Evolutionary conservation across 2,329 filamentous ascomycete species (phyloP).

Genomic region (Cladorrhinum sp.): DNA sequence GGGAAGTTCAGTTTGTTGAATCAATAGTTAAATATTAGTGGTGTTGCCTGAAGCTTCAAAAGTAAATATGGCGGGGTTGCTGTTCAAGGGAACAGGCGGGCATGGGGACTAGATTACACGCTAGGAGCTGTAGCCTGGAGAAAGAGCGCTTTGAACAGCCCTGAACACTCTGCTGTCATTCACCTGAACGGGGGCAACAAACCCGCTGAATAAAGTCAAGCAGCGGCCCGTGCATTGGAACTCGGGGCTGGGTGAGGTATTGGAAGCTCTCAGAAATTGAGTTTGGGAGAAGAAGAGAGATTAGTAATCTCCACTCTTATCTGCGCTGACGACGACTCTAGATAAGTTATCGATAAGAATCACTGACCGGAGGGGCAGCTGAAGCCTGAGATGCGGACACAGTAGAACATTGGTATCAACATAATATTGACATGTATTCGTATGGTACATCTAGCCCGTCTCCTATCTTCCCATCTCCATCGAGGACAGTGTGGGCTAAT

Average conservation of each 20-base stretch:
- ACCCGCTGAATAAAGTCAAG: neutral
- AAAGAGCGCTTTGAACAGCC: neutral
- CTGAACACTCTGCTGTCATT: neutral
- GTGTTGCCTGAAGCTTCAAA: conserved; percentile 5
- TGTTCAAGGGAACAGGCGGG: neutral
- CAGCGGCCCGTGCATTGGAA: neutral
- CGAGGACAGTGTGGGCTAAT: too few species aligned
- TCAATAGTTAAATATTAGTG: neutral
- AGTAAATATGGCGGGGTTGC: conserved; percentile 12
- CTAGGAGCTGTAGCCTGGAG: conserved; percentile 6
- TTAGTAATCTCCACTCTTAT: conserved; percentile 6
- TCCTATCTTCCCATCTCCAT: neutral
- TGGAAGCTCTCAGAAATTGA: conserved; percentile 4
- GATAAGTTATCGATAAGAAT: neutral
- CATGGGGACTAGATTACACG: neutral
- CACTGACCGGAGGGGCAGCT: neutral
- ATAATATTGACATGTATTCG: neutral
- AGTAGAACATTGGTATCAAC: too few species aligned
- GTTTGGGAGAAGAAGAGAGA: neutral
- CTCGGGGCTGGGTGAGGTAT: too few species aligned
- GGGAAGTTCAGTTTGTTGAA: neutral
- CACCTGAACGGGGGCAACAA: neutral
- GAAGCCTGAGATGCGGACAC: too few species aligned
- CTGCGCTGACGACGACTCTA: neutral
- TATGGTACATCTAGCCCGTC: neutral